Base-by-base conservation (phyloP, 306 rosid species). In the Cucurbita moschata region DNA sequence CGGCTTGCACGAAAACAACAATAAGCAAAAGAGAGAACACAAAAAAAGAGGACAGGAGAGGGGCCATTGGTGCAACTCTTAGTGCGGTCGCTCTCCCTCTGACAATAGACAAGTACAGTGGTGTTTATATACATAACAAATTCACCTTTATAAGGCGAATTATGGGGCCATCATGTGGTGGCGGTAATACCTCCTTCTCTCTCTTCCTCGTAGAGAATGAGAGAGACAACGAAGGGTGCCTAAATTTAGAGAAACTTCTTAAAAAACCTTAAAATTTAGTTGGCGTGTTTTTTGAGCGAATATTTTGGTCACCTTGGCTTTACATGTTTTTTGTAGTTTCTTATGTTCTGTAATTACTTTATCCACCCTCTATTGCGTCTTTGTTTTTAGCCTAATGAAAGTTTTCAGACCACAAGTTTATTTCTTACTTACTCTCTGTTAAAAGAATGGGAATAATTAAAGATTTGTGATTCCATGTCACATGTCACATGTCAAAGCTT, bases 271-370 rank as follows among this genome's bases (percentile, higher is more conserved):
- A 42, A 10, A 40, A 64, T n/a, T 64, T n/a, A 4, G 37, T 51
- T 64, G 71, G 71, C 38, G 15, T 18, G 26, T 62, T 10, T 53
- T 8, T 64, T 10, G n/a, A 26, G 52, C 51, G 71, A 67, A 67
- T 46, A 13, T 68, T 4, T 47, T 68, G 73, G 73, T 68, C 40
- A 12, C 57, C 73, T 70, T 70, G 74, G 59, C 74, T 49, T 70
- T 50, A 50, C 74, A 26, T 70, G 26, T 30, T 30, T 30, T 50
- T 70, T 50, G 46, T 70, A 70, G 4, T 44, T 70, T 50, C 16
- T 51, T 50, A 30, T 47, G 30, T 49, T 69, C 74, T 49, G 5
- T 15, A 15, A 69, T 47, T 49, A 49, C n/a, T 49, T 47, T 26
- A 26, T 21, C 23, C 44, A 10, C 10, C 7, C 21, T 51, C 18